Conservation (phyloP, 768 basidiomycete genomes). For the Trametes gibbosa region DNA sequence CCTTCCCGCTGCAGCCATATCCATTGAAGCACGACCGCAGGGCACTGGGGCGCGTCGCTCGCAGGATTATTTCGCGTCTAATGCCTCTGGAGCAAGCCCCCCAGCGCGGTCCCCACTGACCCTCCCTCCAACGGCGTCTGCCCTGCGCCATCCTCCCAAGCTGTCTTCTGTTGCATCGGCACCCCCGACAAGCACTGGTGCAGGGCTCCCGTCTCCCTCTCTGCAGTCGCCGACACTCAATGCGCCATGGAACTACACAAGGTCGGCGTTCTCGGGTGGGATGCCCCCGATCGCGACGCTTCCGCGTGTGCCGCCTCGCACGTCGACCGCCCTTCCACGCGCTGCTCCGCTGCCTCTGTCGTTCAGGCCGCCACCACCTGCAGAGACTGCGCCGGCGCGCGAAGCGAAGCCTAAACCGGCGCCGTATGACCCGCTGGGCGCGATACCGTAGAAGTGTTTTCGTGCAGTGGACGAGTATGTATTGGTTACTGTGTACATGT, state of each 20-base stretch:
- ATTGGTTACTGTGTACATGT: not conserved
- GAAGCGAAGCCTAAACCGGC: slow-evolving; percentile 14
- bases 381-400: slow-evolving; percentile 15
- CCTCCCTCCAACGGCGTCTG: slow-evolving; percentile 12
- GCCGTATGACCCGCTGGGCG: slow-evolving; percentile 29
- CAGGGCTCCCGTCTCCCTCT: slow-evolving; percentile 12
- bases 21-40: slow-evolving; percentile 18
- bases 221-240: slow-evolving; percentile 22
- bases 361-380: slow-evolving; percentile 8
- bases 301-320: slow-evolving; percentile 45
- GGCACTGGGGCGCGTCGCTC: slow-evolving; percentile 15
- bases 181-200: not conserved
- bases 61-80: slow-evolving; percentile 21
- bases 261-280: slow-evolving; percentile 43
- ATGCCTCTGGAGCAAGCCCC: slow-evolving; percentile 20
- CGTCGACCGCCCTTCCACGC: slow-evolving; percentile 12
- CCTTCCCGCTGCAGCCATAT: slow-evolving; percentile 23
- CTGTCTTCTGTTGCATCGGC: slow-evolving; percentile 18
- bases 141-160: slow-evolving; percentile 19
- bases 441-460: slow-evolving; percentile 18
- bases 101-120: slow-evolving; percentile 15
- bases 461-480: not conserved
- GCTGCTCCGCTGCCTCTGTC: slow-evolving; percentile 4
- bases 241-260: slow-evolving; percentile 60
- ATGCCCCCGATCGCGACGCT: slow-evolving; percentile 45